A percentile compares a stretch with the other conserved stretches of the same genome.
phyloP scores from a whole-genome alignment of 2,329 filamentous ascomycete genomes.

The Talaromyces sp. region DNA sequence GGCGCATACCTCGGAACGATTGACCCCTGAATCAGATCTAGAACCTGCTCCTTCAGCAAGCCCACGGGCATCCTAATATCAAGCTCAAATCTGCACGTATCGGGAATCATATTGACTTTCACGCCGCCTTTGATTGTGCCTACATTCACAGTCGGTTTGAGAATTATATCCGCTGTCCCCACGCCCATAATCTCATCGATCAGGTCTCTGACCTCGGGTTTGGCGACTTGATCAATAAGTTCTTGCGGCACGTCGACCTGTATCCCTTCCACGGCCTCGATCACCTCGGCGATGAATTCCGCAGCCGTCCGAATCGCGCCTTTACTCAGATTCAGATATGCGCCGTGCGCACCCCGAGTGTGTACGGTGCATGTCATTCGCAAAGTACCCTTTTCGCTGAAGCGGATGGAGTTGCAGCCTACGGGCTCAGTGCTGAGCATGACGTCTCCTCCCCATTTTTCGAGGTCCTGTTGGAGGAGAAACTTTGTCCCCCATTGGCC shows the following conservation, averaged over 20 bases:
- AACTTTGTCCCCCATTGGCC: conserved; percentile 35
- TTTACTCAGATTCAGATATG: conserved; percentile 39
- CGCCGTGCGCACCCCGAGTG: conserved; percentile 38
- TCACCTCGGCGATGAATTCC: conserved; percentile 28
- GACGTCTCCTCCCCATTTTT: conserved; percentile 37
- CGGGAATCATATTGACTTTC: conserved; percentile 45
- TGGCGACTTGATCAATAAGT: not conserved
- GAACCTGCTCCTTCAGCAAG: conserved; percentile 27
- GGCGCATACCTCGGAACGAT: not conserved
- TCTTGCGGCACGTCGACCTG: not conserved
- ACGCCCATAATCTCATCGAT: conserved; percentile 23
- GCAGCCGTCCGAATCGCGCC: conserved; percentile 38
- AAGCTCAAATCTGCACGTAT: conserved; percentile 36
- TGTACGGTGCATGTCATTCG: conserved; percentile 36
- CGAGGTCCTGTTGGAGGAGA: conserved; percentile 30
- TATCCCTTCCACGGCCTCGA: not conserved
- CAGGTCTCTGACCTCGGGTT: not conserved
- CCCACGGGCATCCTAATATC: conserved; percentile 44
- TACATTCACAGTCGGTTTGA: conserved; percentile 40
- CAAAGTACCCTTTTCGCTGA: conserved; percentile 44
- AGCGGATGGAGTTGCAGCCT: conserved; percentile 39
- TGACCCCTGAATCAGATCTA: conserved; percentile 22
- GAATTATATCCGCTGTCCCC: conserved; percentile 38
- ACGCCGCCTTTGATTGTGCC: conserved; percentile 41
- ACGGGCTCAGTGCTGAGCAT: conserved; percentile 41